Conservation (phyloP, 495 filamentous ascomycete genomes). For the Tuber umbilicatum region DNA sequence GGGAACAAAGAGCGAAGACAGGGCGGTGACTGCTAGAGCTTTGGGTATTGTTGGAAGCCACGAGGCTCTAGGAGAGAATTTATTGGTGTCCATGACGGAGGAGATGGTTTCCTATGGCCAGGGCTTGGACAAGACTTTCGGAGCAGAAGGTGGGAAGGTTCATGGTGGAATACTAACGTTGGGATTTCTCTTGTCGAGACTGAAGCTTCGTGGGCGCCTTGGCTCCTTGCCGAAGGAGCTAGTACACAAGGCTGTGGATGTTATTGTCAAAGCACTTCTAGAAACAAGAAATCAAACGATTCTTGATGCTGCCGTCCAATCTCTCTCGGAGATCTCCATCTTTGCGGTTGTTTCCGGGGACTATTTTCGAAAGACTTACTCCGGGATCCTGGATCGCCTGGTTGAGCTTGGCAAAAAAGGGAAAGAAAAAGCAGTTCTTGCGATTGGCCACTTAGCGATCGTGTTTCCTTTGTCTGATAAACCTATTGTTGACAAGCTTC, state of each 20-base stretch:
- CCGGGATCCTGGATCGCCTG: constrained; percentile 53
- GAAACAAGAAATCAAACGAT: constrained; percentile 53
- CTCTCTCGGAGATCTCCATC: constrained; percentile 69
- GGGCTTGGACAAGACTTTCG: constrained; percentile 49
- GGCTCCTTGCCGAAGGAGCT: constrained; percentile 42
- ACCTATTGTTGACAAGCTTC: constrained; percentile 46
- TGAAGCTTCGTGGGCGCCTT: constrained; percentile 48
- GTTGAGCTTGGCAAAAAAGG: constrained; percentile 64
- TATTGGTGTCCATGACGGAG: constrained; percentile 45
- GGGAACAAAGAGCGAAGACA: constrained; percentile 27
- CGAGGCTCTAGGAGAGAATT: constrained; percentile 44
- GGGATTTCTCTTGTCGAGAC: constrained; percentile 56
- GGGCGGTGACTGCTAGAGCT: constrained; percentile 55
- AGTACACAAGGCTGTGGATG: constrained; percentile 44
- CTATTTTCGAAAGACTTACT: constrained; percentile 34
- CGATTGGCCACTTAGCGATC: constrained; percentile 62
- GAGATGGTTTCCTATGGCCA: constrained; percentile 47
- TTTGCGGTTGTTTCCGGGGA: constrained; percentile 52
- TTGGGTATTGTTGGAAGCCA: constrained; percentile 76
- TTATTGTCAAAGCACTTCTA: constrained; percentile 48
- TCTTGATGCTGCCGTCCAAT: constrained; percentile 55
- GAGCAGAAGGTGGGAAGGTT: constrained; percentile 54
- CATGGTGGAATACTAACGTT: constrained; percentile 57
- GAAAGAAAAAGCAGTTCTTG: constrained; percentile 69
- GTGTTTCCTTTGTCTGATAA: constrained; percentile 43